These are phyloP conservation scores for Hemileccinum rubropunctum DNA, from an alignment of 768 basidiomycete genomes.

Conservation along the genomic window DNA sequence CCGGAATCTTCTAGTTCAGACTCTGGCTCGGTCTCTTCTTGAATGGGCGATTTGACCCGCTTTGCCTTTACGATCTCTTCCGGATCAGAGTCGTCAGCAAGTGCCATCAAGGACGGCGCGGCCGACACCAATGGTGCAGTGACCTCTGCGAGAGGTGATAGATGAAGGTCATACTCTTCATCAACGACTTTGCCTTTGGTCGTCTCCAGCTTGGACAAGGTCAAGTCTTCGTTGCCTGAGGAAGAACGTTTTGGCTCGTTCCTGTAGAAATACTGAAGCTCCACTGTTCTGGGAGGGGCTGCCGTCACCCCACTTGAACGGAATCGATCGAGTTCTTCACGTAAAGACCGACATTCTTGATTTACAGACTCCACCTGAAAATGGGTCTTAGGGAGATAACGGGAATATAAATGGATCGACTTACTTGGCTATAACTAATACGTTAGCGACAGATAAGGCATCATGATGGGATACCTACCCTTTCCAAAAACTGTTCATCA, in stretches of 20 bases:
- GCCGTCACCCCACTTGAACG: conserved; percentile 14
- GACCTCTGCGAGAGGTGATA: conserved; percentile 30
- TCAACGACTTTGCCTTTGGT: conserved; percentile 24
- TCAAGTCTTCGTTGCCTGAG: conserved; percentile 14
- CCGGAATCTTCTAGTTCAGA: conserved; percentile 24
- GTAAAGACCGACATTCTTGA: conserved; percentile 27
- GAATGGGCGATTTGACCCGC: conserved; percentile 19
- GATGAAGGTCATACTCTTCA: conserved; percentile 29
- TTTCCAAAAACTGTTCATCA: conserved; percentile 43
- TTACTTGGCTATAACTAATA: conserved; percentile 33
- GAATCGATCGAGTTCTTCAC: conserved; percentile 25
- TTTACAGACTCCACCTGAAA: conserved; percentile 22
- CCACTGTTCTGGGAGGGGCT: conserved; percentile 16
- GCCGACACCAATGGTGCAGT: conserved; percentile 26
- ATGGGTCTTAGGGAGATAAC: conserved; percentile 6
- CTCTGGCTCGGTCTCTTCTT: conserved; percentile 24
- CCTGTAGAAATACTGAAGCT: conserved; percentile 23
- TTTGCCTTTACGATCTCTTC: conserved; percentile 24
- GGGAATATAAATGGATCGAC: conserved; percentile 16
- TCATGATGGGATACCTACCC: conserved; percentile 25
- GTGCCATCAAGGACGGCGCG: conserved; percentile 28
- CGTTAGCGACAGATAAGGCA: conserved; percentile 17
- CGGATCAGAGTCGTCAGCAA: conserved; percentile 28
- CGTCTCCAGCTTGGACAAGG: conserved; percentile 11
- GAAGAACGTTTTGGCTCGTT: conserved; percentile 21